phyloP scores from a whole-genome alignment of 441 rosid genomes.

The Adansonia grandidieri region DNA sequence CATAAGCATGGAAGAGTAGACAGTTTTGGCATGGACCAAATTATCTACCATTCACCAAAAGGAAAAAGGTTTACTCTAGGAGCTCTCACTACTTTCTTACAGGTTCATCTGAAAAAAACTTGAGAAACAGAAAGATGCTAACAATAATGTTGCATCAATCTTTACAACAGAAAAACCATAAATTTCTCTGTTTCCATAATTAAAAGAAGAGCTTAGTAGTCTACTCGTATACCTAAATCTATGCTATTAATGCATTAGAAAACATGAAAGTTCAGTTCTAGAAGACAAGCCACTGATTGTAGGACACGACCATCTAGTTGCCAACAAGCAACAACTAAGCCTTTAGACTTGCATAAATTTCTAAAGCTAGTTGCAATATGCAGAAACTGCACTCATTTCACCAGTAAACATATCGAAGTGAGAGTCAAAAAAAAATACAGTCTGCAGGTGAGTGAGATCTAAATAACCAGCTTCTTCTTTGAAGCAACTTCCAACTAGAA shows the following conservation, averaged over 20 bases:
- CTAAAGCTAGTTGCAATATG: background rate
- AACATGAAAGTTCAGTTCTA: background rate
- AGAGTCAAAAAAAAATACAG: background rate
- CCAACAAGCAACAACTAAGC: background rate
- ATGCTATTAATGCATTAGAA: background rate
- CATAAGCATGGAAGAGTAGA: background rate
- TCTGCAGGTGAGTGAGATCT: background rate
- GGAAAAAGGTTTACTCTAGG: background rate
- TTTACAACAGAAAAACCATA: background rate
- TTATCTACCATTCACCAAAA: background rate
- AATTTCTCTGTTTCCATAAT: background rate
- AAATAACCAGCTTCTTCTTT: background rate
- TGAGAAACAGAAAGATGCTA: too few species aligned
- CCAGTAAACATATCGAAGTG: background rate
- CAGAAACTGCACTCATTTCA: background rate
- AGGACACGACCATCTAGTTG: background rate
- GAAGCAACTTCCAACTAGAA: background rate
- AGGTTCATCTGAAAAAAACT: background rate
- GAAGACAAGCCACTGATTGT: constrained; percentile 4
- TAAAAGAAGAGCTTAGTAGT: background rate
- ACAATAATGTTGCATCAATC: too few species aligned
- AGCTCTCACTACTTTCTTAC: background rate
- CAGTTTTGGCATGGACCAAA: too few species aligned
- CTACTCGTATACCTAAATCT: background rate
- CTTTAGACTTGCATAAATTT: background rate